Base-by-base conservation (phyloP, 441 rosid species). In the Erodium texanum region DNA sequence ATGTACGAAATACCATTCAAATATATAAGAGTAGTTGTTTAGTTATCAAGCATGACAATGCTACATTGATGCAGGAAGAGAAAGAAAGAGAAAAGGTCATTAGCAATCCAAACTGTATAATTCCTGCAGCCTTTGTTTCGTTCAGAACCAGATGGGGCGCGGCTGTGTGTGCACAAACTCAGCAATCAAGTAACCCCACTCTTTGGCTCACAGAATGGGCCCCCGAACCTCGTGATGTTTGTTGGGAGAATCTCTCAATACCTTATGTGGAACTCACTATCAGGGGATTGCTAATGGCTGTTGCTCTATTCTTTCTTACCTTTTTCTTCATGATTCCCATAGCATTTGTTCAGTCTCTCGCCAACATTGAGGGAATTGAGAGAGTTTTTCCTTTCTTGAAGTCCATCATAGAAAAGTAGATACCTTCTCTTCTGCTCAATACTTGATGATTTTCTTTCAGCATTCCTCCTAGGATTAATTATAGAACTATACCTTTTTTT, bases 131-230 rank as follows among this genome's bases (percentile, higher is more conserved):
- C 34, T 92, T 95, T 79, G 99, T 92, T 71, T 95, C 98, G 3
- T 95, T 95, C 74, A 92, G 82, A 81, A 85, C 89, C 45, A 87
- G 95, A 75, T 95, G 99, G 99, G 95, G 84, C 74, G 95, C 99
- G 10, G 99, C 98, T 69, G 97, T 95, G 45, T 89, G 97, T 78
- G 97, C 98, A 62, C 99, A 92, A 80, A 95, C 99, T 34, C 92
- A 88, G 77, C 99, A 92, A 75, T 78, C 90, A 2, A 79, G 93
- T 73, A 85, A 95, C 73, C 99, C 98, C 4, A 92, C 98, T 34
- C 68, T 77, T 56, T 95, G 99, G 98, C 73, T 95, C 68, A 90
- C 99, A 24, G 93, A 89, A 43, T 95, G 99, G 99, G 98, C 99
- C 15, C 80, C 97, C 0, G 99, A 92, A 82, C 99, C 99, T 11